Base-by-base conservation (phyloP, 1,284 basidiomycete genomes). In the Moesziomyces globuligerus region DNA sequence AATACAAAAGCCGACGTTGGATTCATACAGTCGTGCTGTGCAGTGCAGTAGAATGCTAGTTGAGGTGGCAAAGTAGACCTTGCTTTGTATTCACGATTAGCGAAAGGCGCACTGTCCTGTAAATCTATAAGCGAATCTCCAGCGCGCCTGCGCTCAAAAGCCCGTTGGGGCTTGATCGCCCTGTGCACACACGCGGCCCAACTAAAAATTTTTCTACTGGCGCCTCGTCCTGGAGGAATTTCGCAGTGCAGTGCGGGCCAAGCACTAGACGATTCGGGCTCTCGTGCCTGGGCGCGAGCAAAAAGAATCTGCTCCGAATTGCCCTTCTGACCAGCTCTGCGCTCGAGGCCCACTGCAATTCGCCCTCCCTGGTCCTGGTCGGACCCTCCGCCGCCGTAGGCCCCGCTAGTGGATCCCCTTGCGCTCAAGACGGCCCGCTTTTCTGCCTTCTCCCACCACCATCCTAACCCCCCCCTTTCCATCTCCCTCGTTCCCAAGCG, bases 401-500 rank as follows among this genome's bases (percentile, higher is more conserved):
- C n/a, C n/a, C n/a, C n/a, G n/a, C n/a, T n/a, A n/a, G n/a, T n/a
- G n/a, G n/a, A n/a, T n/a, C n/a, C n/a, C 43, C 41, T 54, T 43
- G 49, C 48, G 39, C 11, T 44, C 28, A 43, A 58, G 40, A 55
- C 18, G 43, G 28, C 36, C 56, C 26, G 43, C 43, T n/a, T 17
- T 36, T 58, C 44, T 36, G 8, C 29, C 41, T 24, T 57, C 54
- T 52, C 32, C 57, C 44, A 20, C 42, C 57, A 57, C 47, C 65
- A 48, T 25, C 48, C 48, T 51, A 24, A 37, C 50, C 57, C 50
- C 51, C 38, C 52, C 60, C 60, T 65, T 48, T 37, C 61, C 61
- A 51, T 57, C 64, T 65, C 60, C 53, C 56, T 56, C 67, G 48
- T 52, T 46, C 60, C 49, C 40, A 36, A 65, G 52, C 55, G 68